Conservation (phyloP, 257 asterid species). For the Nicotiana knightiana region DNA sequence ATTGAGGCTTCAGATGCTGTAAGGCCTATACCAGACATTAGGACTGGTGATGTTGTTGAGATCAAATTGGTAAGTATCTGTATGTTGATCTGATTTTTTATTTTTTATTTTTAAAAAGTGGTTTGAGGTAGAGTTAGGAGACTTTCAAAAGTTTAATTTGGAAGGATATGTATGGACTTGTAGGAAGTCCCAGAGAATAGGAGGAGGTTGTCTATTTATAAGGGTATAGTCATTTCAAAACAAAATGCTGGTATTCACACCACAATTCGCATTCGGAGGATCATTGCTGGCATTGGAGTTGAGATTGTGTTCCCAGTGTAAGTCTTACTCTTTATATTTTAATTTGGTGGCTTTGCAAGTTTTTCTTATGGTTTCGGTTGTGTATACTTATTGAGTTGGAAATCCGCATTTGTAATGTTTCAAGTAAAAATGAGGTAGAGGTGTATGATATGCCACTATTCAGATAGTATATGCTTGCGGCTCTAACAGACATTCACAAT, state of each 20-base stretch:
- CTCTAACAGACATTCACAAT: not conserved
- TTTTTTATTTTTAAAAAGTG: not conserved
- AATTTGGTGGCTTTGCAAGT: not conserved
- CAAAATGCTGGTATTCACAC: constrained; percentile 98
- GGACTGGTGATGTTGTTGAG: constrained; percentile 81
- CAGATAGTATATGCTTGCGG: not conserved
- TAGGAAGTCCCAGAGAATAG: constrained; percentile 89
- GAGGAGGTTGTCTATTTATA: constrained; percentile 66
- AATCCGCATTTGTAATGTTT: not conserved
- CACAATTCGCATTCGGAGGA: constrained; percentile 78
- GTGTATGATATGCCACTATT: not conserved
- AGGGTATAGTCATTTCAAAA: constrained; percentile 80
- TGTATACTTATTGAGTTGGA: not conserved
- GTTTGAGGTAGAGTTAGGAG: not conserved
- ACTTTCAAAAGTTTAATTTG: constrained; percentile 4
- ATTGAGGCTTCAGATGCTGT: constrained; percentile 62
- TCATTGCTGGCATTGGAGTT: constrained; percentile 91
- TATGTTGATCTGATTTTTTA: not conserved
- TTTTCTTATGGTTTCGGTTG: not conserved
- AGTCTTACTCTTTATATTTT: constrained; percentile 17
- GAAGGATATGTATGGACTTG: constrained; percentile 8
- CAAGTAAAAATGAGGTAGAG: not conserved
- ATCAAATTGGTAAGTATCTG: constrained; percentile 60
- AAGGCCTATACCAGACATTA: constrained; percentile 79
- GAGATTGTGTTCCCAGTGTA: constrained; percentile 95